Base-by-base conservation (phyloP, 441 rosid species). In the Melastoma candidum region DNA sequence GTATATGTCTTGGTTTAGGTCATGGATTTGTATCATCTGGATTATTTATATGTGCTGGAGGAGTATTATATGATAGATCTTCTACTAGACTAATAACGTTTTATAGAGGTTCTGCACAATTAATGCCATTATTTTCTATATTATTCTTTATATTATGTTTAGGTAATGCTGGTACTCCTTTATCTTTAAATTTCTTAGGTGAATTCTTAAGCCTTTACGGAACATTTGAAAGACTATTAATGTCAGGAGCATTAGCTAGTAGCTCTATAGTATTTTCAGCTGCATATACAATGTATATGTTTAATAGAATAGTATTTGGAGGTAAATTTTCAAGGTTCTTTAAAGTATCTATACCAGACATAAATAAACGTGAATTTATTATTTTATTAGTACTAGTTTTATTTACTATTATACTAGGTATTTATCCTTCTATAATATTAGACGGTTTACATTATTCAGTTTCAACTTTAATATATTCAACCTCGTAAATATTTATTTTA, bases 1-100 rank as follows among this genome's bases (percentile, higher is more conserved):
- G n/a, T n/a, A n/a, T n/a, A n/a, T n/a, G n/a, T n/a, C n/a, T n/a
- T n/a, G n/a, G n/a, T n/a, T n/a, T n/a, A n/a, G n/a, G n/a, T n/a
- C n/a, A n/a, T n/a, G n/a, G n/a, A n/a, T n/a, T n/a, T n/a, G 54
- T 51, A 25, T 51, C 54, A 13, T 43, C 58, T 41, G 58, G 58
- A 8, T 29, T 51, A 51, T 51, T 51, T 12, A 27, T 51, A 26
- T 51, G 55, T 51, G 55, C 55, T 26, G 58, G 58, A 0, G 58
- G 58, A 13, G 48, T 54, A 43, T 26, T 54, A 25, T 54, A 54
- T 54, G 58, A 54, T 17, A 54, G 58, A 54, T 54, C 48, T 5
- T 10, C 3, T 2, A 54, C 58, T 12, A 54, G 58, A 51, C 1
- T 51, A 2, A 51, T 51, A 51, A 51, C 55, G n/a, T 5, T 25